Conservation (phyloP, 1,284 basidiomycete genomes). For the Athelia psychrophila region DNA sequence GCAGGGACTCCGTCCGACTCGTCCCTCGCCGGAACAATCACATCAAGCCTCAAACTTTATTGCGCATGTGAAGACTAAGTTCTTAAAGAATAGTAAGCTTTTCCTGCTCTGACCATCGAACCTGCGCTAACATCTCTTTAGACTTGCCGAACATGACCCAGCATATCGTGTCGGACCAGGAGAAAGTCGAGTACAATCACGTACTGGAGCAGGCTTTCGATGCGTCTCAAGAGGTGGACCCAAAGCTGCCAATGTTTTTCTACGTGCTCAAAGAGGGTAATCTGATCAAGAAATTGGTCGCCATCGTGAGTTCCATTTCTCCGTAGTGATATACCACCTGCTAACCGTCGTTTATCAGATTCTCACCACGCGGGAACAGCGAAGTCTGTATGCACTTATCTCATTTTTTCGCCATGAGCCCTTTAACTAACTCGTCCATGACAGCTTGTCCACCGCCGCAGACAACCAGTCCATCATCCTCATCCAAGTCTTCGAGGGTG, state of each 20-base stretch:
- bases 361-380: background rate
- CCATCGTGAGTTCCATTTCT: conserved; percentile 44
- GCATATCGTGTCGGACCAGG: conserved; percentile 45
- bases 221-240: conserved; percentile 42
- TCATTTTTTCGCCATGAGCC: background rate
- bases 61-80: conserved; percentile 26
- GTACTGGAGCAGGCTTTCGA: conserved; percentile 47
- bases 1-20: background rate
- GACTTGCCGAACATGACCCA: conserved; percentile 25
- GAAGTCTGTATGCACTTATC: conserved; percentile 64
- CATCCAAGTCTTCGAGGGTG: conserved; percentile 93
- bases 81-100: conserved; percentile 29
- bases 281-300: conserved; percentile 41
- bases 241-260: conserved; percentile 45
- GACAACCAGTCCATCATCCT: conserved; percentile 93
- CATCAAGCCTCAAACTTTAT: conserved; percentile 20
- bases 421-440: conserved; percentile 4
- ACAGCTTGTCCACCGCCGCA: conserved; percentile 92
- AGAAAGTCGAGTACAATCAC: conserved; percentile 47
- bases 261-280: conserved; percentile 44
- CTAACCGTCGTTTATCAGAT: conserved; percentile 1
- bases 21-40: background rate
- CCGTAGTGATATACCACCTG: conserved; percentile 8
- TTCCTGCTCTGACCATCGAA: conserved; percentile 8
- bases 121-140: conserved; percentile 9